Percentiles rank a stretch among this genome's conserved stretches.
Evolutionary conservation across 768 basidiomycete genomes (phyloP).

Genomic region (Paxillus ammoniavirescens): DNA sequence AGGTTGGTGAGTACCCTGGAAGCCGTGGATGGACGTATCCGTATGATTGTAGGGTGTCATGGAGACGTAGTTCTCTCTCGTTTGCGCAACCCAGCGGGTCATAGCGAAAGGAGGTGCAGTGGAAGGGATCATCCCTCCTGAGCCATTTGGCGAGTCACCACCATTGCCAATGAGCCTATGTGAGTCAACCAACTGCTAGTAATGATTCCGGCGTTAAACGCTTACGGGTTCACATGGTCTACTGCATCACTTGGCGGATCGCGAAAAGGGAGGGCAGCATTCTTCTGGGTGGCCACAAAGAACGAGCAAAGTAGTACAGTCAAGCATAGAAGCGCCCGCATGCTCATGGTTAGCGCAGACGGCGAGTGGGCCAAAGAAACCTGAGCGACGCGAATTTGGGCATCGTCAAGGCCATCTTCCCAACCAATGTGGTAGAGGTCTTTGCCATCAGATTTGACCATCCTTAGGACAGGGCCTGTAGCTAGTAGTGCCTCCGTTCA

Average conservation of each 20-base stretch:
- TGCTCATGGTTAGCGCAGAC: background rate
- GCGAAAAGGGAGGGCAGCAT: constrained; percentile 12
- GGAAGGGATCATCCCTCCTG: constrained; percentile 78
- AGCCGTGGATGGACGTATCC: constrained; percentile 60
- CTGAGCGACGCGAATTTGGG: background rate
- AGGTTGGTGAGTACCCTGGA: constrained; percentile 78
- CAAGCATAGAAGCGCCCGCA: constrained; percentile 14
- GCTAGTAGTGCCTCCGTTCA: background rate
- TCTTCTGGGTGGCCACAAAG: constrained; percentile 11
- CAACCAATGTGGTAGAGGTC: background rate
- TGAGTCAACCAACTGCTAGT: background rate
- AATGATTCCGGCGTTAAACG: background rate
- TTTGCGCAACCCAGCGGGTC: constrained; percentile 86
- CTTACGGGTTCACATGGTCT: constrained; percentile 48
- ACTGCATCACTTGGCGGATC: constrained; percentile 37
- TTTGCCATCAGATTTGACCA: background rate
- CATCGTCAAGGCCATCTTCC: background rate
- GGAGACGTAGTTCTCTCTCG: constrained; percentile 73
- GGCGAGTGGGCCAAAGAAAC: background rate
- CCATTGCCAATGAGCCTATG: constrained; percentile 68
- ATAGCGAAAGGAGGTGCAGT: constrained; percentile 80
- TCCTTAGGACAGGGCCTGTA: background rate
- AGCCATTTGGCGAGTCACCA: constrained; percentile 65
- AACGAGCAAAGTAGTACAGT: constrained; percentile 13
- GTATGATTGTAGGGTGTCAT: constrained; percentile 71